Base-by-base conservation (phyloP, 2,329 filamentous ascomycete species). In the Canariomyces notabilis region DNA sequence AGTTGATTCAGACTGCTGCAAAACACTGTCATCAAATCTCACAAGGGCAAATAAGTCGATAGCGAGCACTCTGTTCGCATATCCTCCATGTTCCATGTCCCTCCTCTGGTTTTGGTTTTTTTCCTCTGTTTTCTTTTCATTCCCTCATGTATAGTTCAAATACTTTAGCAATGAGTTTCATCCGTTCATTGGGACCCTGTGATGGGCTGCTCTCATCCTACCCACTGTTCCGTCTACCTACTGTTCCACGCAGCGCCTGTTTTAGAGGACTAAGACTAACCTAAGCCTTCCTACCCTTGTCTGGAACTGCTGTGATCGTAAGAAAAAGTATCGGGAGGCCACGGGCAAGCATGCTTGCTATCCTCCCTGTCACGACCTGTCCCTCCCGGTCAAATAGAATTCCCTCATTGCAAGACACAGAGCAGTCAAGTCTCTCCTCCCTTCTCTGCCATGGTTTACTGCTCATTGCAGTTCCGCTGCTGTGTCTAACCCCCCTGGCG, bases 1-100 rank as follows among this genome's bases (percentile, higher is more conserved):
- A n/a, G n/a, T n/a, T 18, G 20, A 39, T 40, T 46, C 43, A 48
- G 42, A 38, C 44, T 47, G 37, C 37, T 26, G 35, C 34, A 38
- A 33, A 19, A 38, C 31, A 37, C 18, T 29, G 42, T 23, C 16
- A 19, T 37, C 39, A 20, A 14, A 39, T 18, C 18, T 16, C 16
- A 15, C 20, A 5, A 40, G 29, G 29, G 22, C 26, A 46, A 26
- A 33, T 19, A 42, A n/a, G n/a, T n/a, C n/a, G n/a, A n/a, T n/a
- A n/a, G n/a, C n/a, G n/a, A n/a, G n/a, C n/a, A n/a, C n/a, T n/a
- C n/a, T n/a, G n/a, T n/a, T n/a, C n/a, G n/a, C n/a, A n/a, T n/a
- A n/a, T n/a, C n/a, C n/a, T n/a, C n/a, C n/a, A n/a, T n/a, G n/a
- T n/a, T n/a, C n/a, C n/a, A n/a, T n/a, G n/a, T 29, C 7, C 9